A percentile compares a stretch with the other conserved stretches of the same genome.
phyloP scores from a whole-genome alignment of 305 asterid species.

The Fraxinus dipetala region DNA sequence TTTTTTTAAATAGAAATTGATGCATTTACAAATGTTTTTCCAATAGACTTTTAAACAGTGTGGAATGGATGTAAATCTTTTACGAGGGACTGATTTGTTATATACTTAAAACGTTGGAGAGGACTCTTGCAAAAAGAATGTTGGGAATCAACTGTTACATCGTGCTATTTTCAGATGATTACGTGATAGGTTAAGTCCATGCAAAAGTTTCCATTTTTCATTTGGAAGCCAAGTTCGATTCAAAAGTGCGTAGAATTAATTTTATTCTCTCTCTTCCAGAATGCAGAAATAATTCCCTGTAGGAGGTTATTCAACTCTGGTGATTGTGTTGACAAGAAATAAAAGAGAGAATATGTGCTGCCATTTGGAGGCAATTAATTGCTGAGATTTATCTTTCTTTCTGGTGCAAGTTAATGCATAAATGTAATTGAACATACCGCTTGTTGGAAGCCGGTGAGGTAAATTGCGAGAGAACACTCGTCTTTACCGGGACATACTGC shows the following conservation, averaged over 20 bases:
- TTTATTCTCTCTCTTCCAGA: background rate
- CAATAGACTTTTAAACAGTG: background rate
- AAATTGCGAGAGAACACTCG: conserved; percentile 46
- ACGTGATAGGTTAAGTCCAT: background rate
- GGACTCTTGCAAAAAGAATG: background rate
- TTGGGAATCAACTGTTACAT: background rate
- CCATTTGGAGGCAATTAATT: background rate
- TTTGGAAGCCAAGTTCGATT: background rate
- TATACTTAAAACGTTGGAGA: background rate
- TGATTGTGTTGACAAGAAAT: background rate
- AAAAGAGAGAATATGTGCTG: background rate
- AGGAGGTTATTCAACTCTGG: background rate
- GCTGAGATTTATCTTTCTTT: background rate
- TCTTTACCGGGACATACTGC: conserved; percentile 49
- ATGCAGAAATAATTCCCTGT: background rate
- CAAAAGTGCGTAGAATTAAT: background rate
- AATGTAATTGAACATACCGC: conserved; percentile 25
- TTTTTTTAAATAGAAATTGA: background rate
- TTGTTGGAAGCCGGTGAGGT: conserved; percentile 46
- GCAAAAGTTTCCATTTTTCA: background rate
- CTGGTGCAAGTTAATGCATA: background rate
- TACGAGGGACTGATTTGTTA: background rate
- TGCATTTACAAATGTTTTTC: background rate
- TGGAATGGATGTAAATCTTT: background rate
- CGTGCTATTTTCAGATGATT: background rate